These are phyloP conservation scores for Sporisorium sorghi DNA, from an alignment of 1,284 basidiomycete species.

Conservation along the genomic window DNA sequence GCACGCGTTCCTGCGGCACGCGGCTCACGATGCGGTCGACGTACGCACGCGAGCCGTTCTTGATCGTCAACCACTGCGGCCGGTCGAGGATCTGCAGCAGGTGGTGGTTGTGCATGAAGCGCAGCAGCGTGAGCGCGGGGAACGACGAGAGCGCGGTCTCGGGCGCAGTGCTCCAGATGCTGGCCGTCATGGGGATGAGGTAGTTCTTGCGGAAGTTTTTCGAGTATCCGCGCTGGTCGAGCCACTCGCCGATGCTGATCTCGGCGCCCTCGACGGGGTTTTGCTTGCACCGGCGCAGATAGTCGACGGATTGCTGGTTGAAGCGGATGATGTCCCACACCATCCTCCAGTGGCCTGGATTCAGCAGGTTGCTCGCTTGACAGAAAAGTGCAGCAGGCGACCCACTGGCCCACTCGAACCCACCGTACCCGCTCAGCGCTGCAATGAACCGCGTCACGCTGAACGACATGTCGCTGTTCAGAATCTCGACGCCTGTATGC, in stretches of 20 bases:
- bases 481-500: conserved; percentile 73
- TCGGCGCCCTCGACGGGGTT: conserved; percentile 56
- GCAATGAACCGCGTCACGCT: conserved; percentile 71
- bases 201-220: conserved; percentile 80
- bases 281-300: conserved; percentile 53
- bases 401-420: conserved; percentile 60
- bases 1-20: conserved; percentile 23
- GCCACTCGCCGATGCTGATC: conserved; percentile 78
- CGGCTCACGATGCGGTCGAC: conserved; percentile 48
- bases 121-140: conserved; percentile 79
- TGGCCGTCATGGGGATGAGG: conserved; percentile 73
- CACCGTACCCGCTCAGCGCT: conserved; percentile 22
- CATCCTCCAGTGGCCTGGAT: conserved; percentile 79
- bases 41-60: conserved; percentile 74
- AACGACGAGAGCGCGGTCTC: conserved; percentile 79
- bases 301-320: conserved; percentile 76
- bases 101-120: conserved; percentile 84
- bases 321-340: conserved; percentile 83
- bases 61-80: conserved; percentile 81
- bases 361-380: conserved; percentile 70
- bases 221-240: conserved; percentile 78
- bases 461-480: conserved; percentile 82
- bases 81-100: conserved; percentile 80
- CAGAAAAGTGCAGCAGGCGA: conserved; percentile 48
- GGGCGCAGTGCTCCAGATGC: conserved; percentile 84